Percentiles rank a stretch among this genome's conserved stretches.
These are phyloP conservation scores for Pyrenopolyporus hunteri DNA, from an alignment of 495 filamentous ascomycete genomes.

Conservation along the genomic window DNA sequence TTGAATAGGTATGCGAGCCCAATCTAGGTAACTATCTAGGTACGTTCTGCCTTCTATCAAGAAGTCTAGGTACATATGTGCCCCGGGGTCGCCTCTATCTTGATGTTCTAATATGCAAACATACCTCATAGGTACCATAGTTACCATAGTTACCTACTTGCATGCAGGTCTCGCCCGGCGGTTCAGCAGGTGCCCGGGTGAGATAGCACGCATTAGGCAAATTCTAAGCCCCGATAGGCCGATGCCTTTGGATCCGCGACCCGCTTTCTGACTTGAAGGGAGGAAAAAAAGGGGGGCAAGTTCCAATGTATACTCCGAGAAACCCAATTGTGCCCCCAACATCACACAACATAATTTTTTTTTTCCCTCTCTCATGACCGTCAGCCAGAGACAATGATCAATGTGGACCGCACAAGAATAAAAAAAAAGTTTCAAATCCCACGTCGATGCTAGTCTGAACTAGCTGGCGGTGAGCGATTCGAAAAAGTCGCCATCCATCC, in stretches of 20 bases:
- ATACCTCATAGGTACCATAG: too few species aligned
- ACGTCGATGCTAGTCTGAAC: constrained; percentile 6
- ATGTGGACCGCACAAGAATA: constrained; percentile 13
- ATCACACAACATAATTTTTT: constrained; percentile 1
- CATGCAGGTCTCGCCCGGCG: background rate
- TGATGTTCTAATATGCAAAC: too few species aligned
- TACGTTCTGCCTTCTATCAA: too few species aligned
- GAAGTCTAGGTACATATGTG: too few species aligned
- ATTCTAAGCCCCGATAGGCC: constrained; percentile 18
- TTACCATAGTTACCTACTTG: background rate
- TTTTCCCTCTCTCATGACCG: background rate
- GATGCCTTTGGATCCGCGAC: constrained; percentile 1
- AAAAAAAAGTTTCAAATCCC: too few species aligned
- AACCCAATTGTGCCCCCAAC: constrained; percentile 15
- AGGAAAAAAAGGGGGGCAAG: background rate
- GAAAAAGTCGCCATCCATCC: background rate
- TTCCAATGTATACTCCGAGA: background rate
- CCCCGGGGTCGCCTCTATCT: too few species aligned
- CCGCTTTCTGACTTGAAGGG: constrained; percentile 7
- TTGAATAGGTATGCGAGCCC: too few species aligned
- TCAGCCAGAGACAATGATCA: constrained; percentile 6
- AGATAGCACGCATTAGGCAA: background rate
- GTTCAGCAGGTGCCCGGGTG: too few species aligned
- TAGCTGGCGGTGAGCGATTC: constrained; percentile 15
- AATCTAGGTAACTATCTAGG: too few species aligned